phyloP scores from a whole-genome alignment of 1,139 yeast genomes.

The Sugiyamaella neomexicana region DNA sequence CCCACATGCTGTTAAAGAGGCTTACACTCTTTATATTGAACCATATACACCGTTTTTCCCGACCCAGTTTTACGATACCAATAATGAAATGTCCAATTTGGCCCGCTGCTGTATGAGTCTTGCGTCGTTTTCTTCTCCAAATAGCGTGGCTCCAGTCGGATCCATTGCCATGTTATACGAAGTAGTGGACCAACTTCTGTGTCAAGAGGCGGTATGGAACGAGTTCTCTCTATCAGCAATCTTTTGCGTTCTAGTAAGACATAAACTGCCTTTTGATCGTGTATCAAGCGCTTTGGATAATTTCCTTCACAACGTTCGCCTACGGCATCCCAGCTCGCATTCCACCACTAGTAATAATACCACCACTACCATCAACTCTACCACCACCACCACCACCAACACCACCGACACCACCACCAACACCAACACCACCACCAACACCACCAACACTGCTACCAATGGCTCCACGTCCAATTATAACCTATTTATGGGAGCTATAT shows the following conservation, averaged over 20 bases:
- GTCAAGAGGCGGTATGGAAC: constrained; percentile 22
- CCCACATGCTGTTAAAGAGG: constrained; percentile 17
- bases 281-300: constrained; percentile 10
- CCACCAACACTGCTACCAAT: background rate
- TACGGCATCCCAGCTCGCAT: background rate
- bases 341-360: background rate
- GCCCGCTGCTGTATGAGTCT: constrained; percentile 26
- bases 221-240: constrained; percentile 21
- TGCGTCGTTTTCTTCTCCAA: constrained; percentile 24
- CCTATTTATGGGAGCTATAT: constrained; percentile 20
- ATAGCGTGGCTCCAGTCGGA: constrained; percentile 22
- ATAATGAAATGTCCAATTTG: constrained; percentile 17
- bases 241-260: constrained; percentile 14
- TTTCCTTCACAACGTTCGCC: background rate
- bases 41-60: constrained; percentile 28
- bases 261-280: constrained; percentile 13
- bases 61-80: constrained; percentile 6
- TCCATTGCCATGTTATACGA: constrained; percentile 23
- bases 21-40: constrained; percentile 22
- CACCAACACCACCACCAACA: background rate
- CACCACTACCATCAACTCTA: background rate
- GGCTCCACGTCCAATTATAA: background rate
- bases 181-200: constrained; percentile 21
- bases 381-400: background rate
- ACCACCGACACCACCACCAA: background rate